Base-by-base conservation (phyloP, 139 green algal genomes). In the Closterium sp. region DNA sequence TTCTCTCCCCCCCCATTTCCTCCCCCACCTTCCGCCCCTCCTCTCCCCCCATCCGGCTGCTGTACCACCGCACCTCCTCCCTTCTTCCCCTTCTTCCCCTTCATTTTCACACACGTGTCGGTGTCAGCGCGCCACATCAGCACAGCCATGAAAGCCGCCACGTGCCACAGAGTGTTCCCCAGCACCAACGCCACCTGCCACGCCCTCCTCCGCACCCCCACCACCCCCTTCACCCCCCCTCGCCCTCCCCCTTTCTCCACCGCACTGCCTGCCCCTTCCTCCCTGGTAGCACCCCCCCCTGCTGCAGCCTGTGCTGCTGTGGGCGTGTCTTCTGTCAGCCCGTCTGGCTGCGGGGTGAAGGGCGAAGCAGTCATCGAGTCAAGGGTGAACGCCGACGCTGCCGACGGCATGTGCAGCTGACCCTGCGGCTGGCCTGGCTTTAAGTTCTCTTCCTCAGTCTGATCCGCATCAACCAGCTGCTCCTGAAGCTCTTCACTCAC, bases 111-210 rank as follows among this genome's bases (percentile, higher is more conserved):
- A 25, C 43, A 66, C 4, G 43, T 66, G 43, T 10, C 43, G 21
- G 43, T 66, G 21, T 66, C 43, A 66, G 43, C 43, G 43, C 43
- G 43, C 43, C 43, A 35, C 35, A 91, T 33, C 33, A 91, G 38
- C 89, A 91, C 88, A 34, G 23, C 34, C 21, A 43, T 69, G 66
- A 91, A 91, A 7, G 38, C 7, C 16, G 34, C 28, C 28, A 69
- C 35, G 84, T 86, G 36, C 76, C 34, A 33, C 23, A 91, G n/a
- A 34, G 89, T 91, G 36, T 91, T 89, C 7, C 4, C 8, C 30
- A 91, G 31, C 55, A 91, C n/a, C n/a, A 33, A 25, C 12, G 88
- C 7, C 36, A 87, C 32, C n/a, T 38, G 36, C 87, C 87, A 91
- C 55, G 88, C 16, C 31, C 23, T 2, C 87, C 28, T 32, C 34